Evolutionary conservation across 495 filamentous ascomycete species (phyloP), one percentile per base, ranked within the genome.

Genomic region (Penicillium steckii): DNA sequence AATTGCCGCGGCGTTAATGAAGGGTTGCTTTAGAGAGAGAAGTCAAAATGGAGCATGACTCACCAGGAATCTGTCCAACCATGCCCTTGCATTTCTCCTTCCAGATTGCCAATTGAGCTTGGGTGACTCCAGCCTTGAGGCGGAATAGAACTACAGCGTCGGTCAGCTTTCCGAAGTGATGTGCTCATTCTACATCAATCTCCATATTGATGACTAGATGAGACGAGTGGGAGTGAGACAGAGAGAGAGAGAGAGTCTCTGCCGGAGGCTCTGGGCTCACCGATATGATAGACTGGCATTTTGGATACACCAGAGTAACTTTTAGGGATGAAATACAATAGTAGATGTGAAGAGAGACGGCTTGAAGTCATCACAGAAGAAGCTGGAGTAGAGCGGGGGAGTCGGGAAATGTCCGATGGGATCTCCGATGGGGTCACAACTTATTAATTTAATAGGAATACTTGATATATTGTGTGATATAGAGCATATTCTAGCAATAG

Each of bases 41-140:
- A 17, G 7, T 18, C 6, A 33, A 13, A 29, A 6, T 15, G 8
- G 17, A 15, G n/a, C 10, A 30, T 18, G n/a, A 37, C 59, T 29
- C 3, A 66, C 65, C 71, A 23, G 71, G 69, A 52, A 75, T 67
- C 47, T 74, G 62, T 12, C 72, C 72, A 24, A 74, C 66, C 66
- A 74, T 72, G 6, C 22, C 54, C 46, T 67, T 61, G 25, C 55
- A 52, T n/a, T 53, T 50, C n/a, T 62, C 24, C 0, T 53, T 44
- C 71, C 69, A 74, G 40, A 52, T 44, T 8, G 56, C 35, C 8
- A 75, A 18, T 54, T 74, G 71, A 3, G 59, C 43, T 9, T 57
- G 52, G 8, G 68, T 68, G 9, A 73, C 63, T 48, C 61, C 60
- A 47, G 55, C 54, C 50, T 76, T 76, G 44, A 74, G 70, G 61